These are phyloP conservation scores for Fusarium hostae DNA, from an alignment of 2,329 filamentous ascomycete species.

Conservation along the genomic window DNA sequence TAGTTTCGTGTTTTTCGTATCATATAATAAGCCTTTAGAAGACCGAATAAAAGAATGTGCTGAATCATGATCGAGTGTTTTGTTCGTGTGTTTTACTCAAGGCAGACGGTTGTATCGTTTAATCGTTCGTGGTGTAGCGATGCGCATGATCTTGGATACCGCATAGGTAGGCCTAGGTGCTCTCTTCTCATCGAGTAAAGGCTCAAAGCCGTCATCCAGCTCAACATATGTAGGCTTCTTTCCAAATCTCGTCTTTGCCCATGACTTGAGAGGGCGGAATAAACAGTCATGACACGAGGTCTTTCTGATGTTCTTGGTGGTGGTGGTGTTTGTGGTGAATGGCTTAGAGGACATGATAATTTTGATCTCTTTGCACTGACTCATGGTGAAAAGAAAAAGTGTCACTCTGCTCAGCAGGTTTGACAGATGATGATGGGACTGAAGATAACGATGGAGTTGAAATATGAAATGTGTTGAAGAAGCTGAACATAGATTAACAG, in stretches of 20 bases:
- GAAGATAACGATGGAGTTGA: background rate
- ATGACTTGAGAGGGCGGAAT: constrained; percentile 27
- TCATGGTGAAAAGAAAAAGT: constrained; percentile 15
- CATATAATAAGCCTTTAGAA: background rate
- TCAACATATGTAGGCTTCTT: background rate
- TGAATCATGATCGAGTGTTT: background rate
- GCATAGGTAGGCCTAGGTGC: constrained; percentile 54
- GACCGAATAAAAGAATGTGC: no score
- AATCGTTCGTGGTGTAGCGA: constrained; percentile 55
- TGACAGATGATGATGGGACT: background rate
- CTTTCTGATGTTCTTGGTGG: background rate
- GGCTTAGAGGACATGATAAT: constrained; percentile 25
- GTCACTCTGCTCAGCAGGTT: constrained; percentile 17
- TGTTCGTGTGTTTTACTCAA: background rate
- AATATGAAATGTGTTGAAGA: background rate
- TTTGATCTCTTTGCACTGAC: constrained; percentile 26
- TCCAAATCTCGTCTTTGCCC: constrained; percentile 3
- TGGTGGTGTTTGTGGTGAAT: background rate
- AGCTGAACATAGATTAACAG: no score
- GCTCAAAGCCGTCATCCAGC: constrained; percentile 38
- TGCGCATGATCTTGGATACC: constrained; percentile 54
- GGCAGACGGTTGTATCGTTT: constrained; percentile 48
- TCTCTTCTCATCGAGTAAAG: constrained; percentile 32
- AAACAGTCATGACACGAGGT: constrained; percentile 22
- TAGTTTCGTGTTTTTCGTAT: background rate